Percentiles rank a stretch among this genome's conserved stretches.
phyloP scores from a whole-genome alignment of 73 alveolate genomes.

The Paramecium octaurelia region DNA sequence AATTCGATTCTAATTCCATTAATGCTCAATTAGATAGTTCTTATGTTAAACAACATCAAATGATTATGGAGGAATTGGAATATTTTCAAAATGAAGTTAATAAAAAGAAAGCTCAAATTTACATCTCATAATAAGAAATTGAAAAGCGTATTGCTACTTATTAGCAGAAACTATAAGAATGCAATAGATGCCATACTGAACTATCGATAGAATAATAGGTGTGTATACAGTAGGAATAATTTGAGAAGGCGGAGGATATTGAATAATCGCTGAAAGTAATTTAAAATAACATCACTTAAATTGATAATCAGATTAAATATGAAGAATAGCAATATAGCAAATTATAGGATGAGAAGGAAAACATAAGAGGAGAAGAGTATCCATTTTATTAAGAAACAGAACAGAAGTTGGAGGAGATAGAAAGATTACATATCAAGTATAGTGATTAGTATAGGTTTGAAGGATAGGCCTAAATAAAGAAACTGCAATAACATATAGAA shows the following conservation, averaged over 20 bases:
- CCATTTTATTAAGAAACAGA: slow-evolving; percentile 25
- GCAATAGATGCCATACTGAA: not conserved
- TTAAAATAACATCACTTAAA: not conserved
- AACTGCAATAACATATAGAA: not conserved
- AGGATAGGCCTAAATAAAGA: not conserved
- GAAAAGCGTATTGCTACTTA: not conserved
- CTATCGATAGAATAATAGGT: not conserved
- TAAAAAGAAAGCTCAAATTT: slow-evolving; percentile 9
- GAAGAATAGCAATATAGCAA: not conserved
- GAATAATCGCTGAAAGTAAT: not conserved
- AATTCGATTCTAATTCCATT: not conserved
- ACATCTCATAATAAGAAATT: not conserved
- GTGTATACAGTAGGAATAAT: not conserved
- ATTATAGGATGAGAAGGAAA: slow-evolving; percentile 34
- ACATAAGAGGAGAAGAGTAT: slow-evolving; percentile 42
- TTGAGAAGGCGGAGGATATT: slow-evolving; percentile 36
- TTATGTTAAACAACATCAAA: not conserved
- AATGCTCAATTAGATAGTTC: slow-evolving; percentile 28
- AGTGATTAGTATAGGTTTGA: slow-evolving; percentile 19
- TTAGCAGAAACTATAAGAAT: not conserved
- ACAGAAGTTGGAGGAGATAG: not conserved
- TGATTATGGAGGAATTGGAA: slow-evolving; percentile 16
- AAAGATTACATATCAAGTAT: not conserved
- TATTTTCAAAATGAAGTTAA: not conserved
- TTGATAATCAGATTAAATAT: not conserved